Evolutionary conservation across 140 eudicot species (phyloP), one percentile per base, ranked within the genome.

Genomic region (Stevia rebaudiana): DNA sequence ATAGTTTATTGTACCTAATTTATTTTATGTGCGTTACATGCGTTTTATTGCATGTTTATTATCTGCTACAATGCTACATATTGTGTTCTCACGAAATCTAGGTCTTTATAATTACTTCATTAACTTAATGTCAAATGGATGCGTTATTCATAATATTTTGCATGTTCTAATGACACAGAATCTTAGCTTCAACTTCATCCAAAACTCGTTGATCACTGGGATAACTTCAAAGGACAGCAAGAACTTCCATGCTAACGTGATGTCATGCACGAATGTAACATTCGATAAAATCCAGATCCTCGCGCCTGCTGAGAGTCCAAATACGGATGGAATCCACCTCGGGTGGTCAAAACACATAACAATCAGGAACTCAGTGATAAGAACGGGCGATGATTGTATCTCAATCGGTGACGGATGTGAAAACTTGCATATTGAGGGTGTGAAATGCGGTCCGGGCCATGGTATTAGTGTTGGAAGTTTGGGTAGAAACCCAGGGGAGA

Each of bases 381-480:
- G 56, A 17, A 85, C 88, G 0, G 97, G 95, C 15, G 91, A 79
- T 18, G 95, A 89, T 48, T 85, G 95, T 62, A 58, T 85, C 23
- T 83, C 89, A 0, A 39, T 82, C 16, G 83, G 76, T 0, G 78
- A 80, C 6, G 84, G 78, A 3, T 65, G 72, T 35, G 66, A 46
- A 39, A 13, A 75, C 7, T 58, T 80, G 66, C 44, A 42, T 11
- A 53, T 80, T 0, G 69, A 65, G 8, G 72, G 66, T 0, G 84
- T 82, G 22, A 70, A 65, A 6, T 88, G 96, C 13, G 96, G 96
- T 23, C 96, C 86, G 0, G 95, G 95, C 55, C 95, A 86, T 24
- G 95, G 95, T 7, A 80, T 86, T 57, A 78, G 81, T 8, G 73
- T 82, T 0, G 87, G 87, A 30, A 82, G 87, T n/a, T 73, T 82